These are phyloP conservation scores for Paramecium tetraurelia DNA, from an alignment of 73 alveolate genomes.

Conservation along the genomic window DNA sequence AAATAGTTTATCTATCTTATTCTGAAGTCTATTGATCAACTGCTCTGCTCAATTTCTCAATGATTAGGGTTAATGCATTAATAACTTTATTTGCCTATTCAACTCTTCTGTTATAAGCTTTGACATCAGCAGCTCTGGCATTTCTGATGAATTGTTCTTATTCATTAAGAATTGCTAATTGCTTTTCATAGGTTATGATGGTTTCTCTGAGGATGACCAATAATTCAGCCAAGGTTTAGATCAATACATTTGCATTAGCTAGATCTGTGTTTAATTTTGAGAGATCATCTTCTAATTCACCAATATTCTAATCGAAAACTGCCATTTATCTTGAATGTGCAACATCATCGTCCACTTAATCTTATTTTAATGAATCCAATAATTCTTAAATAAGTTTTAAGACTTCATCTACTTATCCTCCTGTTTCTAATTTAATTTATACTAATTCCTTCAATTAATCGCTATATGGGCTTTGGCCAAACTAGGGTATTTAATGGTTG, in stretches of 20 bases:
- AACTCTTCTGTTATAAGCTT: slow-evolving; percentile 36
- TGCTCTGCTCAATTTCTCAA: slow-evolving; percentile 13
- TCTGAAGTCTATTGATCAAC: slow-evolving; percentile 11
- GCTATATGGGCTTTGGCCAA: background rate
- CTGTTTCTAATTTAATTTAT: slow-evolving; percentile 30
- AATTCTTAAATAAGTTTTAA: slow-evolving; percentile 18
- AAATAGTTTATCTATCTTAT: slow-evolving; percentile 9
- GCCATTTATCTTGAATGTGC: slow-evolving; percentile 37
- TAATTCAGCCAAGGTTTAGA: background rate
- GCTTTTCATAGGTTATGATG: background rate
- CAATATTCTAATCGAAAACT: background rate
- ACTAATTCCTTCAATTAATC: slow-evolving; percentile 21
- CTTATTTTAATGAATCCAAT: background rate
- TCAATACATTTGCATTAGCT: background rate
- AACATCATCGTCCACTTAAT: slow-evolving; percentile 16
- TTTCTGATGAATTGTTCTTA: slow-evolving; percentile 10
- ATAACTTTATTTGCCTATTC: slow-evolving; percentile 29
- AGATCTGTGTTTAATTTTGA: background rate
- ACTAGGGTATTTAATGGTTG: background rate
- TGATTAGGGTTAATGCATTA: slow-evolving; percentile 17
- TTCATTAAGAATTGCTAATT: slow-evolving; percentile 32
- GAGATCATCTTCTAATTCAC: slow-evolving; percentile 12
- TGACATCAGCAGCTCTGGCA: slow-evolving; percentile 39
- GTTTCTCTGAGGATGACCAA: background rate
- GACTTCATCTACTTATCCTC: slow-evolving; percentile 33